phyloP scores from a whole-genome alignment of 257 asterid species.

The Henckelia pumila region DNA sequence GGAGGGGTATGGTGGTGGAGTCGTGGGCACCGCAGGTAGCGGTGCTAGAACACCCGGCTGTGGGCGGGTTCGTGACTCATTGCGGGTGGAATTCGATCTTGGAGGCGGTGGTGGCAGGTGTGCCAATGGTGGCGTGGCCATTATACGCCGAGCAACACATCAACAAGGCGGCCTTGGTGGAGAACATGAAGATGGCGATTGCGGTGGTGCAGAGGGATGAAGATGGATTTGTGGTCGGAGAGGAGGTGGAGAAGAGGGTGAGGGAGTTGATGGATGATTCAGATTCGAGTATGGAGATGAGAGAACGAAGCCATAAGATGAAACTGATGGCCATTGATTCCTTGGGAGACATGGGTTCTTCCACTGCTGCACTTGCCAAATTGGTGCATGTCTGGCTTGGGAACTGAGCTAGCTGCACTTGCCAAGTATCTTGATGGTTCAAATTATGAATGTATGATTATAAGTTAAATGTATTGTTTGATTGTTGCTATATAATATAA shows the following conservation, averaged over 20 bases:
- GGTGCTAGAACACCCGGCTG: conserved; percentile 9
- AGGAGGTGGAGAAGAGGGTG: neutral
- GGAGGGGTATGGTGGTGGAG: conserved; percentile 10
- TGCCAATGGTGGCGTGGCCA: conserved; percentile 25
- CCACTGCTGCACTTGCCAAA: no score
- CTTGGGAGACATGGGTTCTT: no score
- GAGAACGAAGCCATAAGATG: no score
- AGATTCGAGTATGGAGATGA: no score
- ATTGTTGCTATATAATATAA: no score
- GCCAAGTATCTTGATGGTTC: no score
- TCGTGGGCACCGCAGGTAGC: conserved; percentile 18
- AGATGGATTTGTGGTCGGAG: conserved; percentile 1
- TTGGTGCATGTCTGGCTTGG: no score
- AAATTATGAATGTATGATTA: no score
- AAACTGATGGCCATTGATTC: no score
- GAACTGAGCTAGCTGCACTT: no score
- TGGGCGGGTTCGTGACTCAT: conserved; percentile 20
- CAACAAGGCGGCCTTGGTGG: conserved; percentile 3
- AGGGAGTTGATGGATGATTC: conserved; percentile 7
- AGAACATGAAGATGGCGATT: conserved; percentile 1
- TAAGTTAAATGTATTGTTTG: no score
- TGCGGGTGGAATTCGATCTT: conserved; percentile 22
- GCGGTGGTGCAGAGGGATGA: neutral
- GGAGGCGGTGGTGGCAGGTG: conserved; percentile 14
- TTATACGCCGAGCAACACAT: conserved; percentile 7